Evolutionary conservation across 306 rosid species (phyloP), one percentile per base, ranked within the genome.

Genomic region (Fragaria nilgerrensis): DNA sequence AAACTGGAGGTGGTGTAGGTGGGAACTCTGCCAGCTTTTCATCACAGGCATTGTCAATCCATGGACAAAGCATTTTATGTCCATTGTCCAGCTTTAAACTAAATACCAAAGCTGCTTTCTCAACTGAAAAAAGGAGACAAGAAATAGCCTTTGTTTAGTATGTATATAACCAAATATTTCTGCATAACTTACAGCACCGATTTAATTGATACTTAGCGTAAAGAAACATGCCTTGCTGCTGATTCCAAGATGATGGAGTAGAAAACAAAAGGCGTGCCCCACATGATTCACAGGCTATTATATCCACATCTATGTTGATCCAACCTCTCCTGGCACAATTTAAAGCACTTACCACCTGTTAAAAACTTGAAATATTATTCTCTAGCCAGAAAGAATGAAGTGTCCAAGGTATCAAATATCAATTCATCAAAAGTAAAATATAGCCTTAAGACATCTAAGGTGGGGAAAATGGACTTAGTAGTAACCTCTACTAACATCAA

Each of bases 271-370:
- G 84, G 0, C 96, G 97, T 7, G 97, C 87, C 39, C 91, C 88
- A n/a, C 98, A 95, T 19, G 92, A 85, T 82, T 95, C 96, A 88
- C 98, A 95, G 41, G 87, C 80, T 81, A 95, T 84, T 58, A 80
- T 92, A 75, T 95, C 98, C 77, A 84, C 74, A 64, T 89, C 98
- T 58, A 87, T 90, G 82, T 90, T 92, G 85, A 88, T 79, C 98
- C 98, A 95, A 79, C 98, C 98, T 81, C 97, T 89, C 72, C 97
- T 88, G 74, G 94, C 97, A 89, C 97, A 95, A 87, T 92, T 95
- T 80, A 95, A 81, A 70, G 97, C 97, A 85, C 89, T 90, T 27
- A 88, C 94, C 58, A 81, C 88, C 98, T 95, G 86, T 23, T 74
- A 74, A 78, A 44, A 70, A 71, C 22, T 32, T n/a, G 74, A 83